phyloP scores from a whole-genome alignment of 192 early-diverging fungal genomes.

The Backusella parvicylindrica region DNA sequence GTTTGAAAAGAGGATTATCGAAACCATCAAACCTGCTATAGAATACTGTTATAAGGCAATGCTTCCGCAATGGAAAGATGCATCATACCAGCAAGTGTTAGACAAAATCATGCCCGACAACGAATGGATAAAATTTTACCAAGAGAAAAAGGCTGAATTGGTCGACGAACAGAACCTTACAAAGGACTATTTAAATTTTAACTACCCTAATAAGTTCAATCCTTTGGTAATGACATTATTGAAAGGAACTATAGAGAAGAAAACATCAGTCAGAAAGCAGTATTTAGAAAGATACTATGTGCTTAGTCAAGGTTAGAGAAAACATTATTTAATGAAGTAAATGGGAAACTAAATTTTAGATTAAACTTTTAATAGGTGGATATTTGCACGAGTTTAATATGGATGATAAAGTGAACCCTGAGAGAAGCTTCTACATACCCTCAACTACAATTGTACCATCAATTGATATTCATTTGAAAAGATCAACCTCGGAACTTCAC shows the following conservation, averaged over 20 bases:
- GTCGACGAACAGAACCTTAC: slow-evolving; percentile 30
- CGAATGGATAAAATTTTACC: slow-evolving; percentile 38
- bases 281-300: slow-evolving; percentile 43
- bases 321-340: not conserved
- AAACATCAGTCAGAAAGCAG: slow-evolving; percentile 36
- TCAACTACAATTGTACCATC: slow-evolving; percentile 26
- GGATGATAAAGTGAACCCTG: slow-evolving; percentile 24
- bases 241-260: slow-evolving; percentile 33
- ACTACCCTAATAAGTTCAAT: slow-evolving; percentile 37
- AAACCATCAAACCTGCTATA: slow-evolving; percentile 16
- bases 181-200: slow-evolving; percentile 28
- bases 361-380: slow-evolving; percentile 12
- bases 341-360: not conserved
- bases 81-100: slow-evolving; percentile 1
- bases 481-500: not conserved
- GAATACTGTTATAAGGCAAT: slow-evolving; percentile 6
- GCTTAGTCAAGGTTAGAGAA: slow-evolving; percentile 27
- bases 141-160: slow-evolving; percentile 29
- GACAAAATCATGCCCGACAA: slow-evolving; percentile 19
- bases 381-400: slow-evolving; percentile 40
- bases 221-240: slow-evolving; percentile 34
- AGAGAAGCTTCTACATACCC: slow-evolving; percentile 41
- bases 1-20: slow-evolving; percentile 24
- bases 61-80: slow-evolving; percentile 9
- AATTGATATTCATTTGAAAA: slow-evolving; percentile 7